Percentiles rank a stretch among this genome's conserved stretches.
Evolutionary conservation across 2,329 filamentous ascomycete genomes (phyloP).

Genomic region (Onygenales sp.): DNA sequence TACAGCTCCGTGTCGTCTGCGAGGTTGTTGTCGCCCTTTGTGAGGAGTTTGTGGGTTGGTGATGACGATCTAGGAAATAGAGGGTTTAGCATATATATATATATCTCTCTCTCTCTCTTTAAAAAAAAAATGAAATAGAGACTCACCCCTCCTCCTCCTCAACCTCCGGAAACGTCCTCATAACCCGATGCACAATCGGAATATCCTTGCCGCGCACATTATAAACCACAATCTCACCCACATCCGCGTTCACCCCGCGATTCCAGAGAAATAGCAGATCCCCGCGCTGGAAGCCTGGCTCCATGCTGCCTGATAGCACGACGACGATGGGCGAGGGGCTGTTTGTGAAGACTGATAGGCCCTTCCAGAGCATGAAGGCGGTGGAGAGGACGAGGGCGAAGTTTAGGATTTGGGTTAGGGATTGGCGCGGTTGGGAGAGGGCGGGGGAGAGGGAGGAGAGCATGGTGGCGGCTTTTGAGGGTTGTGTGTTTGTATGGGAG

Average conservation of each 20-base stretch:
- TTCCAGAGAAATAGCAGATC: constrained; percentile 59
- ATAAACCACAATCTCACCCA: constrained; percentile 68
- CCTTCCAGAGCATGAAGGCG: constrained; percentile 95
- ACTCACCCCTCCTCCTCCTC: constrained; percentile 22
- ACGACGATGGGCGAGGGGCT: constrained; percentile 62
- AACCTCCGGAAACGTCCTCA: constrained; percentile 52
- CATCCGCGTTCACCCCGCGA: constrained; percentile 49
- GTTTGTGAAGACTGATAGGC: constrained; percentile 67
- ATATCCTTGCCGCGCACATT: constrained; percentile 92
- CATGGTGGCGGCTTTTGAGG: constrained; percentile 43
- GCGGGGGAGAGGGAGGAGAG: constrained; percentile 53
- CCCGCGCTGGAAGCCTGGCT: constrained; percentile 56
- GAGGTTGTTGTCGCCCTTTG: constrained; percentile 94
- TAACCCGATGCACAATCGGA: constrained; percentile 89
- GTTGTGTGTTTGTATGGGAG: constrained; percentile 12
- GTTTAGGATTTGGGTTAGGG: constrained; percentile 74
- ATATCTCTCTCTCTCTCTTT: background rate
- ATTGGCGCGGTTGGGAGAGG: constrained; percentile 62
- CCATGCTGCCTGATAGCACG: constrained; percentile 58
- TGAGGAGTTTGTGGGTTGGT: constrained; percentile 55
- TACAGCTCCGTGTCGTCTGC: constrained; percentile 91
- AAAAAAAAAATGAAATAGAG: background rate
- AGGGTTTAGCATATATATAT: background rate
- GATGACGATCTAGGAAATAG: constrained; percentile 12
- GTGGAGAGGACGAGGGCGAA: constrained; percentile 84